phyloP scores from a whole-genome alignment of 176 grass and related monocot genomes.

The Avena sativa region DNA sequence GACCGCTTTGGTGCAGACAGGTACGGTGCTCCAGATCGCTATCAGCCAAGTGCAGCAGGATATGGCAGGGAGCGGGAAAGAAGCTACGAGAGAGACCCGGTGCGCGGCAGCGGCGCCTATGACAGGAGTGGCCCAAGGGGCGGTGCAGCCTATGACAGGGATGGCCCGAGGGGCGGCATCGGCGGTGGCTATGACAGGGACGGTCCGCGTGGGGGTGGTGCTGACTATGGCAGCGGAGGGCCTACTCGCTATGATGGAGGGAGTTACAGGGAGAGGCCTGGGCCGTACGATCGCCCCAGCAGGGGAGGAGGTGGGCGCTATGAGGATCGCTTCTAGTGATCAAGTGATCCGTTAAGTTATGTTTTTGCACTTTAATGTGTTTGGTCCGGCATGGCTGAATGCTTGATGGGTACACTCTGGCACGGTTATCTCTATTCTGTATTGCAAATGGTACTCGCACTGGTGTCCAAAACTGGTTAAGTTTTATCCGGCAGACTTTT shows the following conservation, averaged over 20 bases:
- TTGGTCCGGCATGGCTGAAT: constrained; percentile 29
- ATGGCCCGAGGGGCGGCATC: constrained; percentile 43
- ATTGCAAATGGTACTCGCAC: constrained; percentile 17
- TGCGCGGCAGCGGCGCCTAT: constrained; percentile 37
- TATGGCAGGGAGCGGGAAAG: constrained; percentile 64
- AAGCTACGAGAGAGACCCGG: constrained; percentile 64
- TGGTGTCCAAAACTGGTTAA: background rate
- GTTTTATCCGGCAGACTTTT: constrained; percentile 42
- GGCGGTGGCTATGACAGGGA: constrained; percentile 62
- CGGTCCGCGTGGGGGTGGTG: constrained; percentile 42
- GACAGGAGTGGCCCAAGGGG: constrained; percentile 55
- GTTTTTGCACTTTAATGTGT: constrained; percentile 33
- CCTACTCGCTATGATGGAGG: constrained; percentile 57
- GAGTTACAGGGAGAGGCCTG: constrained; percentile 65
- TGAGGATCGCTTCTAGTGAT: constrained; percentile 60
- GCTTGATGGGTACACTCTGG: constrained; percentile 17
- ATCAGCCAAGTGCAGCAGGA: constrained; percentile 40
- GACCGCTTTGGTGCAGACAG: constrained; percentile 62
- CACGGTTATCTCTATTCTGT: constrained; percentile 33
- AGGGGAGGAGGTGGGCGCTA: constrained; percentile 66
- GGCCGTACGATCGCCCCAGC: constrained; percentile 66
- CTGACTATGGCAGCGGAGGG: constrained; percentile 56
- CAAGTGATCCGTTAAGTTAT: background rate
- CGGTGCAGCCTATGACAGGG: constrained; percentile 54
- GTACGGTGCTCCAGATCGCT: constrained; percentile 60